Conservation (phyloP, 345 rosid genomes). For the Eucalyptus lansdowneana region DNA sequence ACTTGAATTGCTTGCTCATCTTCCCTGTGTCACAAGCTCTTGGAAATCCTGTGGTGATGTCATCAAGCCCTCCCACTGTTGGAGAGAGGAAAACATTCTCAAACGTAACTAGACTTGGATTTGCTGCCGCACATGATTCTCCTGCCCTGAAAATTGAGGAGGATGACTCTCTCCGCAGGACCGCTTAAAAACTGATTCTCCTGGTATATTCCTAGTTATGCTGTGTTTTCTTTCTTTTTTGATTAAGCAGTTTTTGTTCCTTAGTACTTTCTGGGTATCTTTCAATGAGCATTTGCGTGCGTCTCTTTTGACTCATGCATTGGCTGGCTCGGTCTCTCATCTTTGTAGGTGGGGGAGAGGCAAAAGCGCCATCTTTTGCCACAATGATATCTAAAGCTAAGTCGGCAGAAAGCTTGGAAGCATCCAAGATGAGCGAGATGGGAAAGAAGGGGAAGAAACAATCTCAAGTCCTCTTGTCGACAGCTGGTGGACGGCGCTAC, state of each 20-base stretch:
- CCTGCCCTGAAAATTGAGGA: constrained; percentile 64
- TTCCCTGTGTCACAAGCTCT: constrained; percentile 29
- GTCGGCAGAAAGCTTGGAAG: constrained; percentile 15
- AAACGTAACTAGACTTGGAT: constrained; percentile 79
- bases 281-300: neutral
- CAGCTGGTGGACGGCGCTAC: constrained; percentile 79
- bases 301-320: neutral
- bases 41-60: constrained; percentile 34
- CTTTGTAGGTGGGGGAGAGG: constrained; percentile 34
- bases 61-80: constrained; percentile 55
- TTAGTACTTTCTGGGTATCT: neutral
- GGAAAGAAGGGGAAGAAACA: constrained; percentile 79
- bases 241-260: neutral
- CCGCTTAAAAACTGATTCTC: constrained; percentile 14
- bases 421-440: constrained; percentile 29
- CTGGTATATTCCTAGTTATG: constrained; percentile 12
- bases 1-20: neutral
- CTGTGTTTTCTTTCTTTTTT: neutral
- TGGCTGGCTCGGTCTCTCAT: neutral
- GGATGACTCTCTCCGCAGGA: constrained; percentile 5
- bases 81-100: constrained; percentile 75
- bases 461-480: constrained; percentile 66
- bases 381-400: constrained; percentile 49
- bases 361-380: constrained; percentile 63
- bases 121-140: constrained; percentile 86